phyloP scores from a whole-genome alignment of 2,329 filamentous ascomycete genomes.

The Tympanopsis confertula region DNA sequence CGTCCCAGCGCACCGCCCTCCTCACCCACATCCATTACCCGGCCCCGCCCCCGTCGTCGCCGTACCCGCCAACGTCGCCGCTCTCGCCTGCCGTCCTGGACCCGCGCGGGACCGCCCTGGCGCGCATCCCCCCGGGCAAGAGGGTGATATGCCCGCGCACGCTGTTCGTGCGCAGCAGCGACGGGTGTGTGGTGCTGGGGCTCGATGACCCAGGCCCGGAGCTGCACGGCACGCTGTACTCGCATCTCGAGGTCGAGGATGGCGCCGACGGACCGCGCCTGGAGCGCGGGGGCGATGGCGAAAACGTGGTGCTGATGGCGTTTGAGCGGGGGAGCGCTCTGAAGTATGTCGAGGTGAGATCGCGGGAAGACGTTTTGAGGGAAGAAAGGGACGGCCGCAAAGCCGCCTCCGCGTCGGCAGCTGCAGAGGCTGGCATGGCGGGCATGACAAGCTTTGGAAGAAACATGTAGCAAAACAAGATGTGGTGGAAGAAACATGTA shows the following conservation, averaged over 20 bases:
- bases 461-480: too few species aligned
- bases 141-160: constrained; percentile 48
- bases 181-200: constrained; percentile 37
- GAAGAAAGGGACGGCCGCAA: constrained; percentile 24
- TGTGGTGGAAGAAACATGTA: too few species aligned
- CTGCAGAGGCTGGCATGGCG: too few species aligned
- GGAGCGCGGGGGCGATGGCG: constrained; percentile 40
- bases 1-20: neutral
- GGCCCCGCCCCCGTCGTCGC: constrained; percentile 14
- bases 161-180: constrained; percentile 29
- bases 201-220: constrained; percentile 48
- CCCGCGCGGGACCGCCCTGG: constrained; percentile 37
- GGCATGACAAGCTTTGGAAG: too few species aligned
- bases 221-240: constrained; percentile 24
- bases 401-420: too few species aligned
- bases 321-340: constrained; percentile 37
- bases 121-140: constrained; percentile 40
- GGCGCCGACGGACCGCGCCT: neutral
- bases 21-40: constrained; percentile 43
- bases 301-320: constrained; percentile 44
- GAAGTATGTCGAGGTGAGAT: constrained; percentile 37
- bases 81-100: constrained; percentile 22
- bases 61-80: constrained; percentile 9
- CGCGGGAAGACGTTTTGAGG: constrained; percentile 33
- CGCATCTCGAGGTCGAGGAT: neutral